These are phyloP conservation scores for Halophytophthora polymorphica DNA, from an alignment of 352 stramenopile genomes.

Conservation along the genomic window DNA sequence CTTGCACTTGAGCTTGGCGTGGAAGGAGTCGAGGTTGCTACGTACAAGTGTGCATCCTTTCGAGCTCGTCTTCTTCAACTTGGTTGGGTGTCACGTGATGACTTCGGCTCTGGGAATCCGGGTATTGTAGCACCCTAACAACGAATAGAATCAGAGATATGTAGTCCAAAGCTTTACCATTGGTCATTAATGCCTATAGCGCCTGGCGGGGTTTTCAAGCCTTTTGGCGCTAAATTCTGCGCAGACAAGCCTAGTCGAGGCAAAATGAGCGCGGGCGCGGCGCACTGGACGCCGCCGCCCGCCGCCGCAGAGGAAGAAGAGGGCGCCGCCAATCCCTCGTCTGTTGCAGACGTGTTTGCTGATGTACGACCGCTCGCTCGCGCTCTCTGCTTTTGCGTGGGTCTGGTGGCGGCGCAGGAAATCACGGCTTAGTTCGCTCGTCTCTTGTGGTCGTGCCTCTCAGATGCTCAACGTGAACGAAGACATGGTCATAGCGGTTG, in stretches of 20 bases:
- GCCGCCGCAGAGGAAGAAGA: slow-evolving; percentile 18
- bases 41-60: no score
- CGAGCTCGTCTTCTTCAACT: background rate
- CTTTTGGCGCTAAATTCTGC: slow-evolving; percentile 4
- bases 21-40: no score
- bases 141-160: no score
- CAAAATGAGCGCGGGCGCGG: slow-evolving; percentile 10
- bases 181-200: background rate
- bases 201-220: slow-evolving; percentile 1
- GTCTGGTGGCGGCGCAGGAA: background rate
- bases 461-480: slow-evolving; percentile 79
- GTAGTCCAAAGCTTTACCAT: background rate
- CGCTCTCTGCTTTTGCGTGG: background rate
- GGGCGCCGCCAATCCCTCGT: slow-evolving; percentile 38
- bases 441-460: slow-evolving; percentile 1
- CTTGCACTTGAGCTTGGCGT: no score
- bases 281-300: slow-evolving; percentile 15
- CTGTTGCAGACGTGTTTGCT: slow-evolving; percentile 65
- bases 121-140: no score
- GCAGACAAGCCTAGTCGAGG: slow-evolving; percentile 15
- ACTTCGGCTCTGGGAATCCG: no score
- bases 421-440: background rate
- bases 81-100: background rate
- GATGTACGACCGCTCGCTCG: slow-evolving; percentile 33
- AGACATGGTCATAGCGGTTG: slow-evolving; percentile 58